Base-by-base conservation (phyloP, 2,329 filamentous ascomycete genomes). In the Lasiodiplodia gonubiensis region DNA sequence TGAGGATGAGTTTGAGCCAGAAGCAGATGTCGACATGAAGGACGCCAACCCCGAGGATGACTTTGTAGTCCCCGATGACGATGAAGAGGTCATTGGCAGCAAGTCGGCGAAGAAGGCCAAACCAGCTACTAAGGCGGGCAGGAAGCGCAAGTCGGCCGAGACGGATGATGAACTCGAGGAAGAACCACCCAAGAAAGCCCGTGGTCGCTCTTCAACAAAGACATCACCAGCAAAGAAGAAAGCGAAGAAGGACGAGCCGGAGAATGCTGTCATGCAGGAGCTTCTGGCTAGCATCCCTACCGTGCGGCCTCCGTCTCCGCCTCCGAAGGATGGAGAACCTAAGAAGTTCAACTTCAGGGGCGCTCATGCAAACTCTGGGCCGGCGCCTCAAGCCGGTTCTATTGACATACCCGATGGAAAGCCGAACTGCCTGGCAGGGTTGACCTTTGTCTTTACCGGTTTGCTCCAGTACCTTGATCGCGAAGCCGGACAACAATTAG, bases 391-490 rank as follows among this genome's bases (percentile, higher is more conserved):
- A 8, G 86, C 86, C 59, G 83, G 86, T 25, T 88, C 72, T 2
- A 64, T 84, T 35, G 92, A 97, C 18, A 81, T 97, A 60, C 95
- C 95, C 0, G 86, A 88, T 23, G 95, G 95, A 8, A 89, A 89
- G 64, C 92, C 95, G 12, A 96, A 97, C 72, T 99, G 95, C 76
- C 86, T 99, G 67, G 89, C 90, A 66, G 95, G 96, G 0, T 84
- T 98, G 66, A 91, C 89, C 0, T 99, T 99, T 75, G 95, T 99
- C 33, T 99, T 99, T 74, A 99, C 96, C 0, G 95, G 95, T 27
- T 85, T 97, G 27, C 83, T 98, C 48, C 87, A 92, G 69, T 89
- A 87, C 0, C 86, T 98, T 67, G 89, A 91, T 53, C 89, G 95
- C 69, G 93, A 97, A 6, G 93, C 97, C 73, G 94, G 88, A 1